Percentiles rank a stretch among this genome's conserved stretches.
Conservation (phyloP, 768 basidiomycete species). For the Tricholoma saponaceum region DNA sequence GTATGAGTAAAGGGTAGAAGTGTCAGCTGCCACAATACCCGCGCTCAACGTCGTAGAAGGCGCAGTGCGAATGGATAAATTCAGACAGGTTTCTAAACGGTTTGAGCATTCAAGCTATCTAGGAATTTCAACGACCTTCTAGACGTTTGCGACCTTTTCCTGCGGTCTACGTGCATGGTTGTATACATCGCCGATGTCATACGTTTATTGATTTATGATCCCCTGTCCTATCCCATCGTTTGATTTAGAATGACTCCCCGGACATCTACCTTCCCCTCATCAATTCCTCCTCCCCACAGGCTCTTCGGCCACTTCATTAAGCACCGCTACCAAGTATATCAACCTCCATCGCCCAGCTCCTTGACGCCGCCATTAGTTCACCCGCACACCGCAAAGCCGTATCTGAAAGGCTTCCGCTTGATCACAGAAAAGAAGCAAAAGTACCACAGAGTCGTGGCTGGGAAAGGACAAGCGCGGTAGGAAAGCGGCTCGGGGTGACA, state of each 20-base stretch:
- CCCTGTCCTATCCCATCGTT: too few species aligned
- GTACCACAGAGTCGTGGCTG: slow-evolving; percentile 54
- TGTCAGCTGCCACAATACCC: too few species aligned
- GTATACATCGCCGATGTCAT: too few species aligned
- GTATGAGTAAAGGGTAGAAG: too few species aligned
- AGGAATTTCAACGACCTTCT: too few species aligned
- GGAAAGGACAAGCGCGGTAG: slow-evolving; percentile 55
- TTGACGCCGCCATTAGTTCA: slow-evolving; percentile 47
- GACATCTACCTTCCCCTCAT: slow-evolving; percentile 69
- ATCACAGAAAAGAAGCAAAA: slow-evolving; percentile 50
- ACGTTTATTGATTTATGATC: too few species aligned
- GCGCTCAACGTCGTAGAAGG: too few species aligned
- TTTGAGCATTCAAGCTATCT: too few species aligned
- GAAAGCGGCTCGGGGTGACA: slow-evolving; percentile 35
- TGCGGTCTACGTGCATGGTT: too few species aligned
- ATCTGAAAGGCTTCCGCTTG: slow-evolving; percentile 62
- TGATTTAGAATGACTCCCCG: slow-evolving; percentile 54
- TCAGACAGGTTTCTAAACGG: too few species aligned
- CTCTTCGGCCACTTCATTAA: neutral
- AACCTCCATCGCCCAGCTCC: slow-evolving; percentile 50
- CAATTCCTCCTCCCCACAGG: slow-evolving; percentile 32
- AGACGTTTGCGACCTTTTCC: too few species aligned
- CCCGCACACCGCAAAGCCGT: slow-evolving; percentile 45
- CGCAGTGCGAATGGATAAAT: too few species aligned
- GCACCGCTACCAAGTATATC: slow-evolving; percentile 23